These are phyloP conservation scores for Rhizophagus prolifer DNA, from an alignment of 192 early-diverging fungal species.

Conservation along the genomic window DNA sequence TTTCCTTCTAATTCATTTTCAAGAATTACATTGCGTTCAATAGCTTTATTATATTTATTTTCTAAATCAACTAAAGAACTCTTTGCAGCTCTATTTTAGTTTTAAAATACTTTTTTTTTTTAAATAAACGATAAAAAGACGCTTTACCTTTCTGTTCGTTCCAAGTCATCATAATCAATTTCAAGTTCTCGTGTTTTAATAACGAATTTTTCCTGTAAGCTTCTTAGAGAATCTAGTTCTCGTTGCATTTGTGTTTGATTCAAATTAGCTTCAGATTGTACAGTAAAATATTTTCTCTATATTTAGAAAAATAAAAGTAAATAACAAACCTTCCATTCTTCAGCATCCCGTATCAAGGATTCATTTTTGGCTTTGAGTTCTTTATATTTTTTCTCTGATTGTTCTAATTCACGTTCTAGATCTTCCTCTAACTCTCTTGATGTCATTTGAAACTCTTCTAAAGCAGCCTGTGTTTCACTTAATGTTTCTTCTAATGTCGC, in stretches of 20 bases:
- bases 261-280: conserved; percentile 65
- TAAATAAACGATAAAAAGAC: not conserved
- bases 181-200: conserved; percentile 73
- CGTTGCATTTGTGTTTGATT: conserved; percentile 68
- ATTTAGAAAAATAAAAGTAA: too few relatives aligned
- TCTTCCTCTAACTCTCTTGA: conserved; percentile 72
- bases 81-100: conserved; percentile 52
- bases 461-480: conserved; percentile 53
- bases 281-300: conserved; percentile 60
- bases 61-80: conserved; percentile 70
- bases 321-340: conserved; percentile 71
- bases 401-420: conserved; percentile 69
- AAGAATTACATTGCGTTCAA: conserved; percentile 67
- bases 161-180: conserved; percentile 77
- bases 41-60: conserved; percentile 66
- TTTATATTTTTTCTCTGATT: conserved; percentile 61
- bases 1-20: conserved; percentile 68
- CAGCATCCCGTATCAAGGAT: conserved; percentile 60
- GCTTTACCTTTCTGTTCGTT: conserved; percentile 59
- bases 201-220: conserved; percentile 66
- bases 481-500: conserved; percentile 54
- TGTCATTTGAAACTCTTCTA: conserved; percentile 65
- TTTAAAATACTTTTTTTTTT: too few relatives aligned
- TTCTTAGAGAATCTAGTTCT: conserved; percentile 70
- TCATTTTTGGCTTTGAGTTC: conserved; percentile 69